These are phyloP conservation scores for Syzygium jambos DNA, from an alignment of 345 rosid species.

Conservation along the genomic window DNA sequence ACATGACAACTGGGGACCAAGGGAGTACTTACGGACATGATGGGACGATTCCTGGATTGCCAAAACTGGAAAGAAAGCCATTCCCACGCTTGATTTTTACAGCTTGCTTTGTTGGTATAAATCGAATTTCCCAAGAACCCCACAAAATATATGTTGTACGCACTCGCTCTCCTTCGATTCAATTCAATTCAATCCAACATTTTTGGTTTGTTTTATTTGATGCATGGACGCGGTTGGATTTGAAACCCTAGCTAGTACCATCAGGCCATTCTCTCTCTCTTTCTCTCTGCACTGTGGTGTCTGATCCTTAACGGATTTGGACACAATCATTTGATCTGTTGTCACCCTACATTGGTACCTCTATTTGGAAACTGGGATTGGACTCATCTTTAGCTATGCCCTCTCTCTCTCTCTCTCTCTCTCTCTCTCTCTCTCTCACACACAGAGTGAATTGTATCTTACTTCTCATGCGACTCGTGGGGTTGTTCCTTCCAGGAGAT, in stretches of 20 bases:
- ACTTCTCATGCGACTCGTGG: neutral
- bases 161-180: neutral
- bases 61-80: conserved; percentile 40
- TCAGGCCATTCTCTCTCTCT: neutral
- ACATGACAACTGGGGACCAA: conserved; percentile 33
- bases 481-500: neutral
- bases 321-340: conserved; percentile 23
- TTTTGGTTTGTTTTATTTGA: neutral
- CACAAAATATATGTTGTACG: neutral
- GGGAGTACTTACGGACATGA: conserved; percentile 20
- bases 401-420: neutral
- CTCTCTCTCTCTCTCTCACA: neutral
- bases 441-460: neutral
- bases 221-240: neutral
- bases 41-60: conserved; percentile 69
- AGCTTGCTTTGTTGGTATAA: conserved; percentile 61
- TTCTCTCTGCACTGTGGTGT: neutral
- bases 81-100: conserved; percentile 19
- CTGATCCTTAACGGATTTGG: conserved; percentile 32
- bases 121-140: conserved; percentile 46
- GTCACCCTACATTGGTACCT: conserved; percentile 11
- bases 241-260: neutral
- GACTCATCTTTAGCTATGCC: neutral
- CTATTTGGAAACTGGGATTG: conserved; percentile 20
- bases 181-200: neutral